Base-by-base conservation (phyloP, 306 rosid genomes). In the Quercus cerris region DNA sequence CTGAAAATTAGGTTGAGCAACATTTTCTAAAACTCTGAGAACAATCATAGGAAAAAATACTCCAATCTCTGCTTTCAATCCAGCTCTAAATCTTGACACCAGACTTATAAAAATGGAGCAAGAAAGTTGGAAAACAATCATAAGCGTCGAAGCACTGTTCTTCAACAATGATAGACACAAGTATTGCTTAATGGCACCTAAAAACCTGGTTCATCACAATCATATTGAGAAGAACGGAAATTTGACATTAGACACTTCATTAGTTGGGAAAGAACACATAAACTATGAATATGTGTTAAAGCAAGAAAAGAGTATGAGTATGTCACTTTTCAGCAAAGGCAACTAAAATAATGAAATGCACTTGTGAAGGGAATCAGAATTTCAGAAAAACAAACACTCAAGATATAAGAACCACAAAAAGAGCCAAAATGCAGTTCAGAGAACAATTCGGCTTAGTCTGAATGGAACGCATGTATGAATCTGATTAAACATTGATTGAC, bases 41-140 rank as follows among this genome's bases (percentile, higher is more conserved):
- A 96, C 98, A 82, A 96, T 96, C 99, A 96, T 96, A 56, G 99
- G 99, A 82, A 89, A 96, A 89, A 96, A 96, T 3, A 96, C 99
- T 79, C 99, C 99, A 78, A 96, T 96, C 89, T 96, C 99, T 61
- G 99, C 99, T 85, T 96, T 96, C 84, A 96, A 70, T 67, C 99
- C 99, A 82, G 93, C 89, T 88, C 98, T 93, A 88, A 96, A 96
- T 82, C 99, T 89, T 88, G 98, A 93, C 80, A 96, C 98, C 83
- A 96, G 92, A 85, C 99, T 96, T 75, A 96, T 93, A 87, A 96
- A 96, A 77, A 96, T 93, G 88, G 99, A 96, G 91, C 97, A 93
- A 52, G 99, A 96, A 75, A 96, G 89, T 90, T 96, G 99, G 82
- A 93, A 93, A 76, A 96, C 93, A 66, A 93, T 91, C 91, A 96